Percentiles rank a stretch among this genome's conserved stretches.
Conservation (phyloP, 2,329 filamentous ascomycete genomes). For the Talaromyces islandicus region DNA sequence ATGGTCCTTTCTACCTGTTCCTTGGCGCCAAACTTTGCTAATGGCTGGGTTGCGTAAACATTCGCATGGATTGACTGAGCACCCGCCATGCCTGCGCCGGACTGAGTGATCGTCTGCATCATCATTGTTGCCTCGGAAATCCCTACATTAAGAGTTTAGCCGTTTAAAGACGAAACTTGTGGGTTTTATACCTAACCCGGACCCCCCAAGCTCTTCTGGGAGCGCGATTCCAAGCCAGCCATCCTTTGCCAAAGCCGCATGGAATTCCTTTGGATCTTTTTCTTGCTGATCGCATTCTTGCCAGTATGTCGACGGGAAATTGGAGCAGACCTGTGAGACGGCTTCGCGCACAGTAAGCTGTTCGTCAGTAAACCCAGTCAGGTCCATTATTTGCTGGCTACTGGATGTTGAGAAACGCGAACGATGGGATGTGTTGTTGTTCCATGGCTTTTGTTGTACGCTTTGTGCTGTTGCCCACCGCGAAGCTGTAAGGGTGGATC, state of each 20-base stretch:
- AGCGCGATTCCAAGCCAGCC: constrained; percentile 80
- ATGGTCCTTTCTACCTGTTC: constrained; percentile 61
- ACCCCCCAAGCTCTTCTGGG: constrained; percentile 67
- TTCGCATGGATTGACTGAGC: constrained; percentile 56
- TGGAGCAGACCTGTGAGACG: constrained; percentile 60
- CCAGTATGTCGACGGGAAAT: constrained; percentile 68
- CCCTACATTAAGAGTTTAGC: constrained; percentile 26
- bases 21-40: constrained; percentile 65
- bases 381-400: constrained; percentile 57
- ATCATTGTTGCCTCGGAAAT: constrained; percentile 82
- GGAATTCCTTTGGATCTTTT: constrained; percentile 68
- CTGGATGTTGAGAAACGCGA: constrained; percentile 4
- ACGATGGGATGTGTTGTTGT: background rate
- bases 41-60: constrained; percentile 56
- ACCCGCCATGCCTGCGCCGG: constrained; percentile 71
- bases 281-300: constrained; percentile 64
- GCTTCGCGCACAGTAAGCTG: constrained; percentile 69
- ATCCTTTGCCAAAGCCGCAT: constrained; percentile 65
- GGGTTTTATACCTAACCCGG: constrained; percentile 47
- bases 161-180: background rate
- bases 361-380: constrained; percentile 64
- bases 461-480: background rate
- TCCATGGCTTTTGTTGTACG: background rate
- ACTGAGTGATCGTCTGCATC: constrained; percentile 75
- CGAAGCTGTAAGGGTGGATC: background rate